phyloP scores from a whole-genome alignment of 2,329 filamentous ascomycete genomes.

The Hypoxylon sp. region DNA sequence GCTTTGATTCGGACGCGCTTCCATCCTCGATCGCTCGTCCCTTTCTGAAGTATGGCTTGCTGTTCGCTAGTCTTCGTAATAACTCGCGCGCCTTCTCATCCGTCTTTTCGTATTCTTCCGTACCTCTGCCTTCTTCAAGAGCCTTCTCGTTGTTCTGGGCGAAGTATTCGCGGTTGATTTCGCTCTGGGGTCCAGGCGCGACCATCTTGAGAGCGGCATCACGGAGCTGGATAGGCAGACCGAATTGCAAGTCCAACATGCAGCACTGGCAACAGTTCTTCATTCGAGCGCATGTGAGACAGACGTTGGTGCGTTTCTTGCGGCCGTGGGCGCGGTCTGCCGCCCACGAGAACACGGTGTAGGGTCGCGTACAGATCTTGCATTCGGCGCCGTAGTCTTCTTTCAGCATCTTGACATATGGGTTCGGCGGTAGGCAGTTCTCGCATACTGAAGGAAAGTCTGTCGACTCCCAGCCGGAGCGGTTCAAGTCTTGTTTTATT shows the following conservation, averaged over 20 bases:
- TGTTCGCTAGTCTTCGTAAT: slow-evolving; percentile 85
- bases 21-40: slow-evolving; percentile 79
- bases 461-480: slow-evolving; percentile 95
- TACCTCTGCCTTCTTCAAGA: slow-evolving; percentile 88
- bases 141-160: slow-evolving; percentile 97
- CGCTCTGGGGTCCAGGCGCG: slow-evolving; percentile 89
- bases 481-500: slow-evolving; percentile 96
- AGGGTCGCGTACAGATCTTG: slow-evolving; percentile 92
- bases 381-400: slow-evolving; percentile 93
- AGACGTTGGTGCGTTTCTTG: slow-evolving; percentile 95
- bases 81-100: slow-evolving; percentile 96
- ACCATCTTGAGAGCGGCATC: slow-evolving; percentile 99
- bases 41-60: slow-evolving; percentile 95
- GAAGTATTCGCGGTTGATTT: slow-evolving; percentile 97
- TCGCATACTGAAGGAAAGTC: slow-evolving; percentile 93
- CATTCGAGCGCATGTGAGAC: slow-evolving; percentile 93
- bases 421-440: slow-evolving; percentile 94
- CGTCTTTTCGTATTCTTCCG: slow-evolving; percentile 95
- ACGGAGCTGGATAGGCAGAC: slow-evolving; percentile 91
- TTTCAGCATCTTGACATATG: slow-evolving; percentile 99
- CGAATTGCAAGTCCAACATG: slow-evolving; percentile 98
- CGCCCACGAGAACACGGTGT: slow-evolving; percentile 96
- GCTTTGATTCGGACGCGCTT: slow-evolving; percentile 58
- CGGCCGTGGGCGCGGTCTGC: slow-evolving; percentile 88
- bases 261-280: slow-evolving; percentile 99